Evolutionary conservation across 2,329 filamentous ascomycete genomes (phyloP).

Genomic region (Mariannaea sp.): DNA sequence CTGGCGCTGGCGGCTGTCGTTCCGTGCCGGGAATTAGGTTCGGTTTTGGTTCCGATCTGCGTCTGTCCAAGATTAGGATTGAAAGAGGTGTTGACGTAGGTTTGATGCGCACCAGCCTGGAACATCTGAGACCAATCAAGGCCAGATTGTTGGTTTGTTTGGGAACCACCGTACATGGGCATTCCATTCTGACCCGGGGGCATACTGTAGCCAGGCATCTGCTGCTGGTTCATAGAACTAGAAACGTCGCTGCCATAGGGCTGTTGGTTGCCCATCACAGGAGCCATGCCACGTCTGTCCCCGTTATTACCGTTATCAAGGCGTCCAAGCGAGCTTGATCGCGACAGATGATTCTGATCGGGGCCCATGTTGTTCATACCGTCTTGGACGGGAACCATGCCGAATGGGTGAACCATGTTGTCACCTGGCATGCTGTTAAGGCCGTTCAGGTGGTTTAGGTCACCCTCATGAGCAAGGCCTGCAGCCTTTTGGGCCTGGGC

Average conservation of each 20-base stretch:
- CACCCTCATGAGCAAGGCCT: slow-evolving; percentile 57
- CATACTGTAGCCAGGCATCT: slow-evolving; percentile 68
- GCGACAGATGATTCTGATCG: slow-evolving; percentile 65
- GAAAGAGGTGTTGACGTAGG: slow-evolving; percentile 66
- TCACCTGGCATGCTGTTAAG: slow-evolving; percentile 63
- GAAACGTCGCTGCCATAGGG: slow-evolving; percentile 62
- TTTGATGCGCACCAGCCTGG: slow-evolving; percentile 71
- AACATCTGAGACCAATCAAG: slow-evolving; percentile 82
- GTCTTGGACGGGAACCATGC: slow-evolving; percentile 61
- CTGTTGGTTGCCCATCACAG: slow-evolving; percentile 58
- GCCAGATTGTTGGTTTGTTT: slow-evolving; percentile 64
- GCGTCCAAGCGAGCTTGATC: slow-evolving; percentile 64
- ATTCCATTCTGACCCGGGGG: slow-evolving; percentile 66
- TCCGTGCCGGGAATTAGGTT: slow-evolving; percentile 61
- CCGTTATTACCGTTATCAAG: slow-evolving; percentile 60
- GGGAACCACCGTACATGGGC: slow-evolving; percentile 65
- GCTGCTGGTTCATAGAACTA: slow-evolving; percentile 67
- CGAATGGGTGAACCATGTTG: slow-evolving; percentile 61
- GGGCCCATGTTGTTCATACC: slow-evolving; percentile 64
- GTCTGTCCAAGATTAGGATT: slow-evolving; percentile 69
- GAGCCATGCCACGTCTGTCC: slow-evolving; percentile 61
- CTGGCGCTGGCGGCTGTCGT: slow-evolving; percentile 52
- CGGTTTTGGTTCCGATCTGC: slow-evolving; percentile 72
- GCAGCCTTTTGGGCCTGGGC: slow-evolving; percentile 62
- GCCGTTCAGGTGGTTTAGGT: slow-evolving; percentile 64